Evolutionary conservation across 1,284 basidiomycete genomes (phyloP).

Genomic region (Marasmius tenuissimus): DNA sequence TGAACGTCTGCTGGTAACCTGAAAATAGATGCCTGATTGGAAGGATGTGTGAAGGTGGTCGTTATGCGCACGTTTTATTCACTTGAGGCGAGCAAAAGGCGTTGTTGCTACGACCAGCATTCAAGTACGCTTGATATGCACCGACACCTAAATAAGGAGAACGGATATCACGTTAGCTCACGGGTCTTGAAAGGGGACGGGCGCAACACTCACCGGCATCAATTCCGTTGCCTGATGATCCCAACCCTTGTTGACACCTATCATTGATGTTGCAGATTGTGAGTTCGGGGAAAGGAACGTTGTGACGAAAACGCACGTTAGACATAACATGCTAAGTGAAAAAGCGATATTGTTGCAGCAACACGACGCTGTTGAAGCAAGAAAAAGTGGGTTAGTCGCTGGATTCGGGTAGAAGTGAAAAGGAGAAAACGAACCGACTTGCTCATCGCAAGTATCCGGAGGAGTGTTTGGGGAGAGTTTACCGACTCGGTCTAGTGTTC

Average conservation of each 20-base stretch:
- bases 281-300: not conserved
- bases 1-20: constrained; percentile 20
- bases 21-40: not conserved
- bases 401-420: not conserved
- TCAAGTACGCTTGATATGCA: constrained; percentile 10
- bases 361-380: constrained; percentile 18
- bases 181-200: not conserved
- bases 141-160: constrained; percentile 7
- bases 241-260: constrained; percentile 21
- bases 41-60: not conserved
- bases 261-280: not conserved
- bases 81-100: constrained; percentile 18
- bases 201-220: constrained; percentile 6
- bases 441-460: constrained; percentile 26
- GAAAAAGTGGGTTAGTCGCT: not conserved
- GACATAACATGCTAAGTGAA: constrained; percentile 29
- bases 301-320: constrained; percentile 22
- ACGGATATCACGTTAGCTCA: not conserved
- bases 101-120: not conserved
- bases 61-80: constrained; percentile 19
- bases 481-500: constrained; percentile 15
- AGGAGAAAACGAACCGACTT: constrained; percentile 16
- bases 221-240: constrained; percentile 6
- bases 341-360: constrained; percentile 31
- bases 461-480: constrained; percentile 20